Base-by-base conservation (phyloP, 2,329 filamentous ascomycete genomes). In the Diaporthe destruens region DNA sequence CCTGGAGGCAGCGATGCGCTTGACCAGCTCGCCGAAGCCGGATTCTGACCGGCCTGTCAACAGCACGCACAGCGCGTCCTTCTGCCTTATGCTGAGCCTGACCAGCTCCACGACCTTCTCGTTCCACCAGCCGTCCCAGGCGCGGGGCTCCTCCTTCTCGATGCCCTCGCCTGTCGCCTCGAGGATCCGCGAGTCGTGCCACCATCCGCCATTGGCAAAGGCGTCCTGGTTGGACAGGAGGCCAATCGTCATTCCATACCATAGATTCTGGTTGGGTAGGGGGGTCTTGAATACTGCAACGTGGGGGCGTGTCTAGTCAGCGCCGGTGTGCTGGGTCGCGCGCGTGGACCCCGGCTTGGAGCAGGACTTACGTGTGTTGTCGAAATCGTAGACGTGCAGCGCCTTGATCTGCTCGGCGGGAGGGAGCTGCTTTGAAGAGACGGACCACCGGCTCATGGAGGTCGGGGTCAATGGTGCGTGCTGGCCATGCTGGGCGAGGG, bases 41-140 rank as follows among this genome's bases (percentile, higher is more conserved):
- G 86, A 85, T 82, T 98, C 95, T 44, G 91, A 90, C 53, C 96
- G 90, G 34, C 96, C 96, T 0, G 96, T 99, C 75, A 99, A 86
- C 14, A 98, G 88, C 55, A 99, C 92, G 66, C 90, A 94, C 49
- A 98, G 85, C 0, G 93, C 93, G 79, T 97, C 94, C 75, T 94
- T 93, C 80, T 98, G 94, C 79, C 93, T 84, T 86, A 93, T 93
- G 80, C 92, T 95, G 71, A 98, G 85, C 78, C 89, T 87, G 53
- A 97, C 94, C 39, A 98, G 88, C 77, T 95, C 89, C 70, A 90
- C 91, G 73, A 99, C 92, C 77, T 93, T 91, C 80, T 98, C 96
- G 79, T 98, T 98, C 96, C 96, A 99, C 93, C 94, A 98, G 47
- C 95, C 95, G 72, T 93, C 86, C 96, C 96, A 99, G 12, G 89